A percentile compares a stretch with the other conserved stretches of the same genome.
Conservation (phyloP, 2,329 filamentous ascomycete species). For the Penicillium brasilianum region DNA sequence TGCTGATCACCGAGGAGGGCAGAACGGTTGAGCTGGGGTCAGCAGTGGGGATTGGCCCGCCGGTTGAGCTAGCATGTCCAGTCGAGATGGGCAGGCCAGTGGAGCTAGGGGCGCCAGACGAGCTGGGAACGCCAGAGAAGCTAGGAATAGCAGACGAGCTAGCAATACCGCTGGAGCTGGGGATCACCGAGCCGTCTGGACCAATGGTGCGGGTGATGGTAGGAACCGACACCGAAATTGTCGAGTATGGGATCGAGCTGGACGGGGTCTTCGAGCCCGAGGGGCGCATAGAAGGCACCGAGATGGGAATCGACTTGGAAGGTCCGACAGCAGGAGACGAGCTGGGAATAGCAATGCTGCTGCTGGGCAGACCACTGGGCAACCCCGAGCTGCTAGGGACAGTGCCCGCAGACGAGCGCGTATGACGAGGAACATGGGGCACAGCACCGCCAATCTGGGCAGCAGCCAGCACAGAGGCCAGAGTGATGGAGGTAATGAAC, state of each 20-base stretch:
- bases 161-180: not conserved
- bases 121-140: not conserved
- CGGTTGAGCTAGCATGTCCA: not conserved
- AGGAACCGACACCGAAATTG: constrained; percentile 1
- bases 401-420: not conserved
- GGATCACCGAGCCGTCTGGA: not conserved
- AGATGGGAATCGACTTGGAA: not conserved
- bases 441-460: constrained; percentile 7
- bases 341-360: not conserved
- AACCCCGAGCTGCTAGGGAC: not conserved
- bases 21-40: not conserved
- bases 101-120: not conserved
- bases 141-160: not conserved
- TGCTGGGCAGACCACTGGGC: not conserved
- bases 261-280: not conserved
- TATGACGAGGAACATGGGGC: constrained; percentile 2
- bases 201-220: constrained; percentile 1
- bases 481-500: constrained; percentile 5
- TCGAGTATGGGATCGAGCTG: not conserved
- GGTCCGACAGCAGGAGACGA: not conserved
- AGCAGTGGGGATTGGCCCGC: not conserved
- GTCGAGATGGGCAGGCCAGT: not conserved
- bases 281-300: not conserved
- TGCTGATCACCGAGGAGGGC: constrained; percentile 6
- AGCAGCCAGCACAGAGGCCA: constrained; percentile 7